Evolutionary conservation across 192 early-diverging fungal species (phyloP).

Genomic region (Entomortierella parvispora): DNA sequence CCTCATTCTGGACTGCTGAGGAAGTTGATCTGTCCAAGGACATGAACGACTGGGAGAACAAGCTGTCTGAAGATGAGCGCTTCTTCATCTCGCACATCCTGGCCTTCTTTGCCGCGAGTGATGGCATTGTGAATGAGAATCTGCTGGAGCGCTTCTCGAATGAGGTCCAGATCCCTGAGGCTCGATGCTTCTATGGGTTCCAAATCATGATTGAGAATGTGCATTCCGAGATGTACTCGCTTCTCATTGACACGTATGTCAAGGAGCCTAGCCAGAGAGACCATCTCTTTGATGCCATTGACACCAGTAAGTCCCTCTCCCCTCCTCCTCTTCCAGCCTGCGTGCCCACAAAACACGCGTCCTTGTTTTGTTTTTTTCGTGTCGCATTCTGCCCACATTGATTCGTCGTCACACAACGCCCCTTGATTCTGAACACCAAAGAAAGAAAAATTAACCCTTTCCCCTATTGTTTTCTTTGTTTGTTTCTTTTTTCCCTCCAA

Average conservation of each 20-base stretch:
- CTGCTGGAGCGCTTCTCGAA: slow-evolving; percentile 86
- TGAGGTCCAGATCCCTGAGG: slow-evolving; percentile 93
- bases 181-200: slow-evolving; percentile 94
- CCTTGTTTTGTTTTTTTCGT: slow-evolving; percentile 1
- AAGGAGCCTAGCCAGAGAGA: slow-evolving; percentile 82
- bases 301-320: slow-evolving; percentile 67
- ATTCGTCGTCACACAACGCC: no score
- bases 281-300: slow-evolving; percentile 91
- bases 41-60: slow-evolving; percentile 85
- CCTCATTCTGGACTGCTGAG: slow-evolving; percentile 95
- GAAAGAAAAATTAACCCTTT: no score
- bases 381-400: no score
- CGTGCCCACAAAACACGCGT: no score
- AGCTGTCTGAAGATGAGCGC: slow-evolving; percentile 83
- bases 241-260: slow-evolving; percentile 96
- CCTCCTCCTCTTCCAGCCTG: no score
- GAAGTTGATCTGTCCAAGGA: slow-evolving; percentile 94
- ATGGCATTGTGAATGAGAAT: slow-evolving; percentile 97
- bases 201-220: slow-evolving; percentile 98
- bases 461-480: no score
- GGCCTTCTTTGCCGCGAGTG: slow-evolving; percentile 95
- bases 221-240: slow-evolving; percentile 92
- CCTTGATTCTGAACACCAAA: no score
- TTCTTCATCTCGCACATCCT: slow-evolving; percentile 92
- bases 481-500: background rate